Evolutionary conservation across 306 rosid genomes (phyloP).

Genomic region (Castanospermum australe): DNA sequence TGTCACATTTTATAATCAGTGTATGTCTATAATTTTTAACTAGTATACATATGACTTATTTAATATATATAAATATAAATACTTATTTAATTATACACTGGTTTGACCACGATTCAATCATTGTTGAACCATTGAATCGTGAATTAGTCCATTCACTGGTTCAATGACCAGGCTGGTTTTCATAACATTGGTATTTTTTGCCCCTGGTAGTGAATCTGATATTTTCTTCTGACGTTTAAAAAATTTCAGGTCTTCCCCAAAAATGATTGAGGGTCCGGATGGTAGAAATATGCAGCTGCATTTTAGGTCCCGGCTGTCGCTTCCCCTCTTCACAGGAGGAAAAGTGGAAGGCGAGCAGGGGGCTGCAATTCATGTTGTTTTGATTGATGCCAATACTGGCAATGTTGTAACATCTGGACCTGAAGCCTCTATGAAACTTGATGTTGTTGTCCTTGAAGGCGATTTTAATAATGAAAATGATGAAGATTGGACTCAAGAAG

Average conservation of each 20-base stretch:
- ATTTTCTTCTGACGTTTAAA: slow-evolving; percentile 28
- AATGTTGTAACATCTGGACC: slow-evolving; percentile 68
- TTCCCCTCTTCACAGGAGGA: slow-evolving; percentile 98
- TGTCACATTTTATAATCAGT: too few relatives aligned
- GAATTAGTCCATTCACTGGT: too few relatives aligned
- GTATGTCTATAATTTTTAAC: too few relatives aligned
- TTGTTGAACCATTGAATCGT: too few relatives aligned
- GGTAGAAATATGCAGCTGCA: slow-evolving; percentile 83
- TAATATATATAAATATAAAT: too few relatives aligned
- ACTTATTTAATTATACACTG: too few relatives aligned
- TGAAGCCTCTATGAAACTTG: slow-evolving; percentile 78
- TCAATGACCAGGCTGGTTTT: too few relatives aligned
- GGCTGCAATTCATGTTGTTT: slow-evolving; percentile 87
- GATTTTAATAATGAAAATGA: slow-evolving; percentile 95
- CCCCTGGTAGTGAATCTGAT: background rate
- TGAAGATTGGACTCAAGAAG: slow-evolving; percentile 92
- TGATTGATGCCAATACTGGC: slow-evolving; percentile 65
- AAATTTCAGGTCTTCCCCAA: slow-evolving; percentile 90
- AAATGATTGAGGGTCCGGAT: slow-evolving; percentile 91
- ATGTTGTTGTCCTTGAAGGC: slow-evolving; percentile 95
- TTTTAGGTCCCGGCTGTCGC: slow-evolving; percentile 82
- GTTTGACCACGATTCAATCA: too few relatives aligned
- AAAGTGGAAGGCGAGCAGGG: slow-evolving; percentile 99
- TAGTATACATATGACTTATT: too few relatives aligned
- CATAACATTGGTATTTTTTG: too few relatives aligned